Base-by-base conservation (phyloP, 2,329 filamentous ascomycete species). In the Fusarium pininemorale region DNA sequence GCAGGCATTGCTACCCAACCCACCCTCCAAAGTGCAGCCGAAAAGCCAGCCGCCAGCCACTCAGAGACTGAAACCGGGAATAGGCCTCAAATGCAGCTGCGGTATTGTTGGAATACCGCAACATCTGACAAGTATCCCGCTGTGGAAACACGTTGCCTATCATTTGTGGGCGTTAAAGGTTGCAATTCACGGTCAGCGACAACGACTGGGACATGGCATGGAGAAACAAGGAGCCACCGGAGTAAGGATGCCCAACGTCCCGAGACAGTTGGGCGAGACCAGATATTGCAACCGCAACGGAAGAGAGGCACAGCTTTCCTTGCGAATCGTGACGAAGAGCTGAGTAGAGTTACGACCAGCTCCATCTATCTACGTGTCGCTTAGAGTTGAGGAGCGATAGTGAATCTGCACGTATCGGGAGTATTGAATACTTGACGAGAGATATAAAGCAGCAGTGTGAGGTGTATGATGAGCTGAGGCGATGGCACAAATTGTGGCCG, bases 1-100 rank as follows among this genome's bases (percentile, higher is more conserved):
- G 78, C 71, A 73, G 78, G 81, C 81, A 79, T 83, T 81, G 82
- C 76, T 83, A 81, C 82, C 82, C 82, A 82, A 83, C 80, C 66
- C 72, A 74, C 72, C 72, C 74, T 70, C 70, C 63, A 65, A 63
- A 66, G 63, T 42, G 44, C n/a, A 61, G 24, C 53, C 59, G 63
- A 59, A 57, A 61, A 61, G 62, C 39, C 72, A 70, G 54, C 55
- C 45, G n/a, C 42, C 62, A 73, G 63, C 61, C 55, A 64, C 66
- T 61, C 51, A 64, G 59, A 44, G 37, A 62, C 62, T 59, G 50
- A 64, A 59, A 47, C 32, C 45, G 30, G 41, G 58, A 56, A 47
- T 67, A 62, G 69, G 59, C 65, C 69, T 73, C 66, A 63, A 66
- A 59, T 77, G 71, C 66, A 78, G 66, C 71, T 78, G 73, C 72